A percentile compares a stretch with the other conserved stretches of the same genome.
These are phyloP conservation scores for Pseudogymnoascus destructans DNA, from an alignment of 2,329 filamentous ascomycete genomes.

Conservation along the genomic window DNA sequence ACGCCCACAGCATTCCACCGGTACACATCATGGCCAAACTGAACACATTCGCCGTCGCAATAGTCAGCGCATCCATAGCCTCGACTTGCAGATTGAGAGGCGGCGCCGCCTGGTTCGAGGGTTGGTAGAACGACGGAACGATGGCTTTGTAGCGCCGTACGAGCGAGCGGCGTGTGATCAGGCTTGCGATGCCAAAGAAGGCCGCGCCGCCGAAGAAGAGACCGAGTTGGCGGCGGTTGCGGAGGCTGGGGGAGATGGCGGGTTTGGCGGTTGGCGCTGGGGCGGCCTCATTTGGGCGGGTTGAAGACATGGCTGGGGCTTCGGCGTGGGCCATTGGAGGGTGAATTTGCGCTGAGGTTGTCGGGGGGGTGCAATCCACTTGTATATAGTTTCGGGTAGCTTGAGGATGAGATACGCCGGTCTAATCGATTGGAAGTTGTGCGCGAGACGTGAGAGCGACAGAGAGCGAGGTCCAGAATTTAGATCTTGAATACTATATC, in stretches of 20 bases:
- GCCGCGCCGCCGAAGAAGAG: slow-evolving; percentile 62
- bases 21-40: slow-evolving; percentile 61
- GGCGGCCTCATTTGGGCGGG: not conserved
- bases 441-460: not conserved
- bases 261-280: slow-evolving; percentile 13
- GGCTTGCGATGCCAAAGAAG: slow-evolving; percentile 60
- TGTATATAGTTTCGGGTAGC: not conserved
- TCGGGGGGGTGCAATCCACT: not conserved
- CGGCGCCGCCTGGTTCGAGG: slow-evolving; percentile 40
- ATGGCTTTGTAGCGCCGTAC: slow-evolving; percentile 46
- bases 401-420: not conserved
- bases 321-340: slow-evolving; percentile 6
- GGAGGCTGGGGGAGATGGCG: slow-evolving; percentile 8
- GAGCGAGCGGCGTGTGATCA: slow-evolving; percentile 60
- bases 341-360: slow-evolving; percentile 2
- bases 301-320: slow-evolving; percentile 3
- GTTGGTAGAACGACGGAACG: slow-evolving; percentile 59
- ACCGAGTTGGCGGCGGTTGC: slow-evolving; percentile 41
- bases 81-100: slow-evolving; percentile 53
- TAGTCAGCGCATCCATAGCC: slow-evolving; percentile 67
- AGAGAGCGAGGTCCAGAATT: slow-evolving; percentile 3
- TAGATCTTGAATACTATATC: not conserved
- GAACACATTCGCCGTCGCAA: slow-evolving; percentile 77
- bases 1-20: slow-evolving; percentile 62
- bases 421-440: not conserved